These are phyloP conservation scores for Sporothrix globosa DNA, from an alignment of 2,329 filamentous ascomycete species.

Conservation along the genomic window DNA sequence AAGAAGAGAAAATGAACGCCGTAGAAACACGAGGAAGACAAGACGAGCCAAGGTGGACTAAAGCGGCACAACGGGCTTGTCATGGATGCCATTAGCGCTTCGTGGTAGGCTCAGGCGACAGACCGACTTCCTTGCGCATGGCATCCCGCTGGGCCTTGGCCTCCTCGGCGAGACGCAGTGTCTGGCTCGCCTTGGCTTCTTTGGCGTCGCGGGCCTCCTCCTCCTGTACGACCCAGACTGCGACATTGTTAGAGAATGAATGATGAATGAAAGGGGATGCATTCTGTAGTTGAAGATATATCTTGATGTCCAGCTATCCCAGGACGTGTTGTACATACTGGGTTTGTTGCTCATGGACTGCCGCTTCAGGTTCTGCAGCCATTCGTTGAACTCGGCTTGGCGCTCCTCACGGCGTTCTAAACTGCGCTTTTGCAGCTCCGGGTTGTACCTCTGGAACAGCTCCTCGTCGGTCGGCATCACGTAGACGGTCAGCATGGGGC, in stretches of 20 bases:
- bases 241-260: conserved; percentile 11
- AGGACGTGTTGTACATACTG: conserved; percentile 61
- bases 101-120: conserved; percentile 43
- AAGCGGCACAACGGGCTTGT: not conserved
- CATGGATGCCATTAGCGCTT: conserved; percentile 19
- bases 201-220: conserved; percentile 52
- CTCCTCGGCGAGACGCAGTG: conserved; percentile 47
- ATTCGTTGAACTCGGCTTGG: conserved; percentile 87
- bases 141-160: conserved; percentile 52
- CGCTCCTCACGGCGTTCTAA: conserved; percentile 75
- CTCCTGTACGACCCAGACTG: conserved; percentile 58
- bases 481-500: conserved; percentile 80
- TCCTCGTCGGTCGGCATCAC: conserved; percentile 87
- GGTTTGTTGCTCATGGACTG: conserved; percentile 90
- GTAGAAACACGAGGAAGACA: not conserved
- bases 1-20: not conserved
- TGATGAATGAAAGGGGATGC: not conserved
- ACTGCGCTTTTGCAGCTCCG: conserved; percentile 86
- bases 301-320: too few species aligned
- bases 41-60: not conserved
- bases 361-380: conserved; percentile 80
- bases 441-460: conserved; percentile 88
- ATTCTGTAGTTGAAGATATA: not conserved
- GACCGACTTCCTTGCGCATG: conserved; percentile 54
- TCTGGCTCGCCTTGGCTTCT: conserved; percentile 45